phyloP scores from a whole-genome alignment of 1,284 basidiomycete genomes.

The Malassezia arunalokei region DNA sequence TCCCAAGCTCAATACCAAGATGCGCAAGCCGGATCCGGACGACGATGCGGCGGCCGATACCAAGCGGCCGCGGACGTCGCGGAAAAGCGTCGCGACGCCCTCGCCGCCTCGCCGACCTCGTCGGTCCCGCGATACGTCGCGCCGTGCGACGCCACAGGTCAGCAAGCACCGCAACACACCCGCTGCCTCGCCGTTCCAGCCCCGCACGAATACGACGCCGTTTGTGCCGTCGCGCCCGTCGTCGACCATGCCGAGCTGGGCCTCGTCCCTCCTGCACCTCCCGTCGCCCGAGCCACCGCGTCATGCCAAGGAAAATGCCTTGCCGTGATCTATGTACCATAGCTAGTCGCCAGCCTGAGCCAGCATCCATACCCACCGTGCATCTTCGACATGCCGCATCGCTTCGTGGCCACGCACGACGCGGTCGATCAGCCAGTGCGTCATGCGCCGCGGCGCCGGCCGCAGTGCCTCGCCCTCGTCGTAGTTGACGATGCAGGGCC shows the following conservation, averaged over 20 bases:
- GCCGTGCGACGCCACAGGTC: slow-evolving; percentile 10
- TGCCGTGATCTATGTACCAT: slow-evolving; percentile 3
- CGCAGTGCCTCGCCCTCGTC: background rate
- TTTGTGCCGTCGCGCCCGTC: slow-evolving; percentile 7
- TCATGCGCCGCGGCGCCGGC: background rate
- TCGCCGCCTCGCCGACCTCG: background rate
- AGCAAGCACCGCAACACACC: background rate
- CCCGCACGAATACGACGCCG: background rate
- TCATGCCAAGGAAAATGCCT: background rate
- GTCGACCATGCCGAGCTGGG: slow-evolving; percentile 15
- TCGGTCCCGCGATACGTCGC: background rate
- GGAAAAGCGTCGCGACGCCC: background rate
- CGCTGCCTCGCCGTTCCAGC: background rate
- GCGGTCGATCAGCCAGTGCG: background rate
- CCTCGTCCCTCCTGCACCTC: slow-evolving; percentile 13
- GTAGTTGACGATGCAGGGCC: background rate
- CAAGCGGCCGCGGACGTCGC: slow-evolving; percentile 1
- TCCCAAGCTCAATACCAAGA: slow-evolving; percentile 46
- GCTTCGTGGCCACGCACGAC: slow-evolving; percentile 1
- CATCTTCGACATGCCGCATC: background rate
- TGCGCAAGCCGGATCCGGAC: slow-evolving; percentile 40
- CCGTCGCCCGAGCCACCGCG: slow-evolving; percentile 14
- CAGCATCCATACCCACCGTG: slow-evolving; percentile 6
- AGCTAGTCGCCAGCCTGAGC: slow-evolving; percentile 7
- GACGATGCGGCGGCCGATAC: background rate